Conservation (phyloP, 2,329 filamentous ascomycete genomes). For the Podosphaera xanthii region DNA sequence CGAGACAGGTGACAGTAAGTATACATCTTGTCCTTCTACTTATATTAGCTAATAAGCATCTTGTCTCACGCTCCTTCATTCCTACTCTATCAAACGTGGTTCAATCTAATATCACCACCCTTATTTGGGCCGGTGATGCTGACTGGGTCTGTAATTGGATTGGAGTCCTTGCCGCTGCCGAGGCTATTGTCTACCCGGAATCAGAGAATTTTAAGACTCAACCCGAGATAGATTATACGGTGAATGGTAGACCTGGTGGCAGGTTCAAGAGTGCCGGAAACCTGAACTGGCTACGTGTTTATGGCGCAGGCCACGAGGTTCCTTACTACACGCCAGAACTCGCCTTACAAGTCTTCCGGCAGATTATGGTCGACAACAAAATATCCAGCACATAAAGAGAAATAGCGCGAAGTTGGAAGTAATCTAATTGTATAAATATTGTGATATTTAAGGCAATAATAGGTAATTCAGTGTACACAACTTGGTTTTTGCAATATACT, state of each 20-base stretch:
- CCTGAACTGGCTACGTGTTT: constrained; percentile 26
- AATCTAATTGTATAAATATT: too few species aligned
- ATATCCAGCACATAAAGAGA: neutral
- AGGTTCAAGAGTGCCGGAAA: constrained; percentile 27
- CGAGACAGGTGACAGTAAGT: constrained; percentile 20
- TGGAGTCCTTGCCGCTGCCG: constrained; percentile 24
- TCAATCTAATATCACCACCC: constrained; percentile 23
- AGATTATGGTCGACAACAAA: constrained; percentile 19
- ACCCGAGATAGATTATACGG: constrained; percentile 22
- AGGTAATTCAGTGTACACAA: too few species aligned
- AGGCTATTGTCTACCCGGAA: constrained; percentile 22
- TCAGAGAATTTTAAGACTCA: constrained; percentile 20
- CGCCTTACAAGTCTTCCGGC: constrained; percentile 24
- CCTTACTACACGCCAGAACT: constrained; percentile 18
- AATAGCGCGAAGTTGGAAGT: too few species aligned
- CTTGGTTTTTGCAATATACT: too few species aligned
- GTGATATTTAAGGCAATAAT: too few species aligned
- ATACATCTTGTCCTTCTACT: too few species aligned
- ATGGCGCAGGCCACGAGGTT: constrained; percentile 22
- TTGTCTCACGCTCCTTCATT: constrained; percentile 22
- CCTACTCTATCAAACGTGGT: constrained; percentile 22
- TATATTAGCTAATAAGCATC: constrained; percentile 7
- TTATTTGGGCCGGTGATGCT: constrained; percentile 33
- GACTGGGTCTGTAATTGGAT: constrained; percentile 34
- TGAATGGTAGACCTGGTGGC: constrained; percentile 24